Evolutionary conservation across 208 protist species (phyloP).

Genomic region (Trichomonas gallinae): DNA sequence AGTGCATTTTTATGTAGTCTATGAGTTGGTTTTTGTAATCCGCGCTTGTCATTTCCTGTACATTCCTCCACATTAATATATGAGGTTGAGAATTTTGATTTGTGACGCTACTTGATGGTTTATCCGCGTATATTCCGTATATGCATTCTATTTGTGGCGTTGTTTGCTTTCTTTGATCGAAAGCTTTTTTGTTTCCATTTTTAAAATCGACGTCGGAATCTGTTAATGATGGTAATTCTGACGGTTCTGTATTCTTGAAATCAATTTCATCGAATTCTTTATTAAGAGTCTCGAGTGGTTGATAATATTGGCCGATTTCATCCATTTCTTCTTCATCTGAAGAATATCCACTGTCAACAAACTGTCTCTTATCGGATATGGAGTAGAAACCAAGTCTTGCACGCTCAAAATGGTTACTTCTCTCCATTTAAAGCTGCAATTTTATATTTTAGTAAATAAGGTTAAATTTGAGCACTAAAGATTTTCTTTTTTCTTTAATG

Average conservation of each 20-base stretch:
- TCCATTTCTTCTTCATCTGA: neutral
- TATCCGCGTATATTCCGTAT: neutral
- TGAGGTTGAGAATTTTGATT: neutral
- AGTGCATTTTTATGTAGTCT: neutral
- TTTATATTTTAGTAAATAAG: too few species aligned
- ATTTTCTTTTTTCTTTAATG: too few species aligned
- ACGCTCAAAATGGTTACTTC: too few species aligned
- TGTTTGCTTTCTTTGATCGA: neutral
- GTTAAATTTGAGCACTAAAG: too few species aligned
- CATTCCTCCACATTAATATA: neutral
- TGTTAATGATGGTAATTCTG: neutral
- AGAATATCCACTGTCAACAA: neutral
- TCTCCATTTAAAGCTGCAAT: too few species aligned
- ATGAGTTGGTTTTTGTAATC: neutral
- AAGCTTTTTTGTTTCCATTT: neutral
- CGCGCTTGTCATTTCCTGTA: neutral
- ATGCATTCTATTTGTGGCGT: neutral
- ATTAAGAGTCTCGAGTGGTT: neutral
- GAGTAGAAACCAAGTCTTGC: too few species aligned
- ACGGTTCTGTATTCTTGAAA: neutral
- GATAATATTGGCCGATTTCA: neutral
- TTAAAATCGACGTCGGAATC: neutral
- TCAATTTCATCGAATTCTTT: neutral
- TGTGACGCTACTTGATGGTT: neutral
- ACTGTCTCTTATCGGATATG: neutral